Conservation (phyloP, 371 early-diverging fungal genomes). For the Rhizopus sp. region DNA sequence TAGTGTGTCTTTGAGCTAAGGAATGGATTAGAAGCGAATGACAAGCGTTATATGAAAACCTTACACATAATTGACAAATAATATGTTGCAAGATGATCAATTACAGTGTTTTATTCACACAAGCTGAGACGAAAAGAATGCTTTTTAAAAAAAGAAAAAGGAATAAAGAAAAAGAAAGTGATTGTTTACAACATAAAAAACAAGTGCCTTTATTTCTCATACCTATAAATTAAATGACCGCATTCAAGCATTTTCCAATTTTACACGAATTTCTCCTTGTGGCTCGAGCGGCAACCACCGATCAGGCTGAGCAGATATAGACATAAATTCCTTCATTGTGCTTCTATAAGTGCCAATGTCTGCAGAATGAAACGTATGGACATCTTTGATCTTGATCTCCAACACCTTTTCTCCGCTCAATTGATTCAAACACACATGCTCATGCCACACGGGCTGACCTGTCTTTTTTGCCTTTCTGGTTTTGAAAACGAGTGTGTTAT, state of each 20-base stretch:
- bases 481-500: conserved; percentile 59
- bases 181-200: too few relatives aligned
- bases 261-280: conserved; percentile 38
- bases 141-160: not conserved
- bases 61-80: not conserved
- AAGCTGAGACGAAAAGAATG: not conserved
- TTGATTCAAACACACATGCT: not conserved
- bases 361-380: conserved; percentile 65
- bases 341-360: conserved; percentile 56
- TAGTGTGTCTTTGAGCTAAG: conserved; percentile 15
- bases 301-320: conserved; percentile 27
- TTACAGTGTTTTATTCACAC: not conserved
- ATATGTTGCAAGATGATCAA: too few relatives aligned
- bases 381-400: conserved; percentile 63
- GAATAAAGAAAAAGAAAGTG: not conserved
- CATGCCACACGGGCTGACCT: conserved; percentile 67
- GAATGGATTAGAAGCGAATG: not conserved
- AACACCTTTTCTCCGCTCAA: conserved; percentile 24
- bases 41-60: not conserved
- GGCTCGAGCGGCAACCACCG: conserved; percentile 44
- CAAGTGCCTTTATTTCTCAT: too few relatives aligned
- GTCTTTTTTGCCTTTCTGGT: conserved; percentile 78
- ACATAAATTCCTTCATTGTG: conserved; percentile 53
- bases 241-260: conserved; percentile 22
- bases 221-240: not conserved